These are phyloP conservation scores for Antarctomyces pellizariae DNA, from an alignment of 495 filamentous ascomycete genomes.

Conservation along the genomic window DNA sequence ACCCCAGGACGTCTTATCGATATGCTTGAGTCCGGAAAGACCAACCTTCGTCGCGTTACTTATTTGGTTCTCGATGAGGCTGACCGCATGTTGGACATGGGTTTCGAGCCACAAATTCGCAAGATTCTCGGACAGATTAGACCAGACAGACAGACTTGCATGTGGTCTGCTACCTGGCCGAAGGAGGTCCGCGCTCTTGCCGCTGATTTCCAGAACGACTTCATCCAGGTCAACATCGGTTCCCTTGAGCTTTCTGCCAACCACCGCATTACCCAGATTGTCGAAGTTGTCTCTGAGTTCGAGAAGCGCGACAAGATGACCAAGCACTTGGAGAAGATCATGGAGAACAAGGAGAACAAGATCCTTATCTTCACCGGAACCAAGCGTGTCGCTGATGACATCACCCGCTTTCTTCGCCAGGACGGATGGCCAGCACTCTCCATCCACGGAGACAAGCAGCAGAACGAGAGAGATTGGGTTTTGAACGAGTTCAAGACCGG, in stretches of 20 bases:
- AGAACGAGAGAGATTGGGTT: conserved; percentile 99
- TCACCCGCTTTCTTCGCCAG: conserved; percentile 94
- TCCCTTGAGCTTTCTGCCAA: conserved; percentile 93
- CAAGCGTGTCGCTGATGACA: conserved; percentile 95
- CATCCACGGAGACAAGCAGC: conserved; percentile 98
- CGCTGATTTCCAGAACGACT: conserved; percentile 84
- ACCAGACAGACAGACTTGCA: conserved; percentile 95
- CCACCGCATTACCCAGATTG: conserved; percentile 92
- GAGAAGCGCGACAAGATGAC: conserved; percentile 96
- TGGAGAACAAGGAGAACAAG: conserved; percentile 90
- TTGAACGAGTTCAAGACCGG: conserved; percentile 98
- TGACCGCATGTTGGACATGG: conserved; percentile 83
- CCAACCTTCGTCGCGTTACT: conserved; percentile 92
- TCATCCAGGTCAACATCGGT: conserved; percentile 98
- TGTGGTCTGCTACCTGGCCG: conserved; percentile 99
- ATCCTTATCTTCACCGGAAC: conserved; percentile 90
- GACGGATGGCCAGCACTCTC: conserved; percentile 97
- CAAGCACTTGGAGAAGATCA: conserved; percentile 95
- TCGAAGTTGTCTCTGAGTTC: conserved; percentile 84
- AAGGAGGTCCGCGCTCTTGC: conserved; percentile 95
- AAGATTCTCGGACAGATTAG: conserved; percentile 96
- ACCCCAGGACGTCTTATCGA: conserved; percentile 95
- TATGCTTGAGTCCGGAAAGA: conserved; percentile 93
- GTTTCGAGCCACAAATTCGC: conserved; percentile 73
- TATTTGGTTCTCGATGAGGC: conserved; percentile 81